Conservation (phyloP, 441 rosid genomes). For the Bruguiera hainesii region DNA sequence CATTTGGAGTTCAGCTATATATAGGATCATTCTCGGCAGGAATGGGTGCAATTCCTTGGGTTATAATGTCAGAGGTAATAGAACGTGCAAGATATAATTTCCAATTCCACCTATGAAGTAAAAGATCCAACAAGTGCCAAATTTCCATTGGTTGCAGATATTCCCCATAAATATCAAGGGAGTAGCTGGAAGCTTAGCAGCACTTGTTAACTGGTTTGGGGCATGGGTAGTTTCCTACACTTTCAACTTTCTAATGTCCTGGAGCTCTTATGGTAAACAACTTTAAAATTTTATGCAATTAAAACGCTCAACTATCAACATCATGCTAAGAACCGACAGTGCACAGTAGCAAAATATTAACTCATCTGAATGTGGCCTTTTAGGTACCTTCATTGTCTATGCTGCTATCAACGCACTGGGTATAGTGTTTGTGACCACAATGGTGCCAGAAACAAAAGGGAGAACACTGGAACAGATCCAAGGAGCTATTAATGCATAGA, state of each 20-base stretch:
- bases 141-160: constrained; percentile 44
- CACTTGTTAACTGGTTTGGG: constrained; percentile 85
- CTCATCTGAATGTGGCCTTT: constrained; percentile 19
- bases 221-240: constrained; percentile 93
- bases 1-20: constrained; percentile 48
- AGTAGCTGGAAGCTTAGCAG: constrained; percentile 83
- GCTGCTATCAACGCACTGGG: constrained; percentile 61
- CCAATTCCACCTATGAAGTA: constrained; percentile 3
- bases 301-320: neutral
- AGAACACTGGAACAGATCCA: constrained; percentile 90
- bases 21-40: constrained; percentile 82
- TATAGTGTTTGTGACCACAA: constrained; percentile 48
- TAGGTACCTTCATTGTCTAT: constrained; percentile 78
- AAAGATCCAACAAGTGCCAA: constrained; percentile 2
- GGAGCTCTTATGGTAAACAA: constrained; percentile 81
- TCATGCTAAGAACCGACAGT: neutral
- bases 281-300: neutral
- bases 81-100: constrained; percentile 9
- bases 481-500: constrained; percentile 59
- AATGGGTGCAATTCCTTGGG: constrained; percentile 98
- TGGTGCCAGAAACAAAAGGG: constrained; percentile 96
- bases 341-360: neutral
- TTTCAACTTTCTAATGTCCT: constrained; percentile 77
- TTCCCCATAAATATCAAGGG: constrained; percentile 91
- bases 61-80: constrained; percentile 90